phyloP scores from a whole-genome alignment of 2,329 filamentous ascomycete species.

The Celoporthe dispersa region DNA sequence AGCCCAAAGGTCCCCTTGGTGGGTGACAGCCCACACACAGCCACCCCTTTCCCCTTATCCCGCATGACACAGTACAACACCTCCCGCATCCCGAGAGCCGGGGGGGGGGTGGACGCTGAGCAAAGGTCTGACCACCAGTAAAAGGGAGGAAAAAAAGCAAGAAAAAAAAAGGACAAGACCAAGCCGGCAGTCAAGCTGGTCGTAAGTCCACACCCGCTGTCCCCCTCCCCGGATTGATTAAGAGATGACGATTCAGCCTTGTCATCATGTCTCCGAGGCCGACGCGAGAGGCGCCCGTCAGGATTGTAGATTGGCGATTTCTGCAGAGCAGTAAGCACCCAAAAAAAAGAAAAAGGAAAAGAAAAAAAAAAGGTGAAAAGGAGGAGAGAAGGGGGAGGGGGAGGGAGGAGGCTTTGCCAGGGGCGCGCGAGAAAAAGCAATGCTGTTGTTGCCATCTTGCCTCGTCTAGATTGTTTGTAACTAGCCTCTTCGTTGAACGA shows the following conservation, averaged over 20 bases:
- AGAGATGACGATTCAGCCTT: conserved; percentile 2
- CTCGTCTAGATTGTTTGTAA: not conserved
- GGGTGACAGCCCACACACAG: not conserved
- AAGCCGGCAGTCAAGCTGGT: not conserved
- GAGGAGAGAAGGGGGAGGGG: too few relatives aligned
- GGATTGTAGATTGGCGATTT: not conserved
- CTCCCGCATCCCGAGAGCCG: not conserved
- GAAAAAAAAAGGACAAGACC: not conserved
- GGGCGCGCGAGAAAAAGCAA: not conserved
- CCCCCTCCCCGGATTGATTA: not conserved
- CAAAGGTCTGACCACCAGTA: not conserved
- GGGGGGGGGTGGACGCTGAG: not conserved
- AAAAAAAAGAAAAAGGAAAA: not conserved
- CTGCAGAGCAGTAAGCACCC: not conserved
- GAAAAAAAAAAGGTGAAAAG: too few relatives aligned
- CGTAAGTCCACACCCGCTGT: not conserved
- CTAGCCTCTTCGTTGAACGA: not conserved
- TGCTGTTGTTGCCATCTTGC: not conserved
- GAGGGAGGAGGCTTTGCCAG: too few relatives aligned
- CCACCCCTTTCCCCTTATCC: not conserved
- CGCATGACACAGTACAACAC: not conserved
- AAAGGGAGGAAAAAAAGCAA: too few relatives aligned
- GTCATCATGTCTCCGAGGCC: not conserved
- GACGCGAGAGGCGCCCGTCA: not conserved
- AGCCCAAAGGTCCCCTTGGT: not conserved